These are phyloP conservation scores for Miscanthus sacchariflorus DNA, from an alignment of 202 grass and related monocot genomes.

Conservation along the genomic window DNA sequence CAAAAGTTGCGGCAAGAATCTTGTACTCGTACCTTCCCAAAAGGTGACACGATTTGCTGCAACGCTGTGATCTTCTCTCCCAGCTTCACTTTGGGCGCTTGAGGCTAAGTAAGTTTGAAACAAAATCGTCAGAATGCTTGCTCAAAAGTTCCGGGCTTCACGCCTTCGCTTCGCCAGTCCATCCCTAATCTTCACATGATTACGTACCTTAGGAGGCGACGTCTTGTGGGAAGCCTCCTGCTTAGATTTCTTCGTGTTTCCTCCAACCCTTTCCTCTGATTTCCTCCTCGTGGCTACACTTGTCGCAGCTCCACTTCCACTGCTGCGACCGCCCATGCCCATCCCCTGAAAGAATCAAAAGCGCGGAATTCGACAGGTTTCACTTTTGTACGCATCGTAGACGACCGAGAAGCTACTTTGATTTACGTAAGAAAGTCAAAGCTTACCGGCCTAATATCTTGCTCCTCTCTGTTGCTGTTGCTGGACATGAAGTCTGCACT, in stretches of 20 bases:
- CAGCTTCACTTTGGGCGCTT: conserved; percentile 62
- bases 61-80: conserved; percentile 72
- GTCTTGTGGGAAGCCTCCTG: conserved; percentile 35
- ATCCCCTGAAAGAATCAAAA: conserved; percentile 55
- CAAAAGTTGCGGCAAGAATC: conserved; percentile 12
- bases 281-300: conserved; percentile 58
- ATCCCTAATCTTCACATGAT: neutral
- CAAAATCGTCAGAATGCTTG: conserved; percentile 14
- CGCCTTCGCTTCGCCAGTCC: neutral
- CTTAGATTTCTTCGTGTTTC: conserved; percentile 59
- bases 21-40: conserved; percentile 83
- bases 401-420: neutral
- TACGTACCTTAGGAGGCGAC: conserved; percentile 54
- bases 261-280: conserved; percentile 52
- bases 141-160: neutral
- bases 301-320: conserved; percentile 39
- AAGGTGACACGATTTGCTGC: conserved; percentile 81
- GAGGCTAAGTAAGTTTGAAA: conserved; percentile 44
- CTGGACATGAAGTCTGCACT: conserved; percentile 29
- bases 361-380: neutral
- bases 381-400: neutral
- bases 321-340: conserved; percentile 43
- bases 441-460: conserved; percentile 33
- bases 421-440: neutral
- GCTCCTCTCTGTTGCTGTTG: conserved; percentile 39